phyloP scores from a whole-genome alignment of 805 yeast genomes.

The Hanseniaspora vineae region DNA sequence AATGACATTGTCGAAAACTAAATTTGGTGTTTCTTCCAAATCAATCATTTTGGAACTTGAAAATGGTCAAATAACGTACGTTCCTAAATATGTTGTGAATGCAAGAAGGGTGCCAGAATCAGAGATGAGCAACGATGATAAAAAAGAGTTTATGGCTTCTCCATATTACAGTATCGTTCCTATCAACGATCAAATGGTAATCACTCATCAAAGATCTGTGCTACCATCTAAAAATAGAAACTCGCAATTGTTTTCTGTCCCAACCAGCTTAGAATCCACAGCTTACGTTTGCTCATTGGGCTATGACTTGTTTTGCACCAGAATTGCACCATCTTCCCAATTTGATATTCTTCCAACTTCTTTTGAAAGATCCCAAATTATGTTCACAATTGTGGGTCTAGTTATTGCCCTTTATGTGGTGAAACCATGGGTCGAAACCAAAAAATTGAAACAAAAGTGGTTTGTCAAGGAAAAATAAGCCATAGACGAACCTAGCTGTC shows the following conservation, averaged over 20 bases:
- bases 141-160: slow-evolving; percentile 41
- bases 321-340: slow-evolving; percentile 67
- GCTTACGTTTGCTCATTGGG: slow-evolving; percentile 54
- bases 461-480: slow-evolving; percentile 11
- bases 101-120: slow-evolving; percentile 56
- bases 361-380: slow-evolving; percentile 55
- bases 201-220: slow-evolving; percentile 40
- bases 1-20: slow-evolving; percentile 43
- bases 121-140: slow-evolving; percentile 37
- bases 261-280: slow-evolving; percentile 75
- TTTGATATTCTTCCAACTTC: slow-evolving; percentile 60
- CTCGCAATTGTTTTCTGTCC: slow-evolving; percentile 29
- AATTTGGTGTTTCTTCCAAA: slow-evolving; percentile 55
- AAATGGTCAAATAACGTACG: slow-evolving; percentile 46
- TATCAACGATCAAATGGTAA: slow-evolving; percentile 32
- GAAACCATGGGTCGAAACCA: slow-evolving; percentile 44
- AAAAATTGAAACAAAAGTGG: slow-evolving; percentile 45
- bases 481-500: background rate
- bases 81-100: slow-evolving; percentile 61
- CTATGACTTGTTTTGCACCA: slow-evolving; percentile 65
- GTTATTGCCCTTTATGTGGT: slow-evolving; percentile 33
- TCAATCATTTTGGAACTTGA: slow-evolving; percentile 46
- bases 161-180: slow-evolving; percentile 57
- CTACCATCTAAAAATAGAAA: slow-evolving; percentile 13
- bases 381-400: slow-evolving; percentile 45